These are phyloP conservation scores for Fusarium pseudoanthophilum DNA, from an alignment of 2,329 filamentous ascomycete species.

Conservation along the genomic window DNA sequence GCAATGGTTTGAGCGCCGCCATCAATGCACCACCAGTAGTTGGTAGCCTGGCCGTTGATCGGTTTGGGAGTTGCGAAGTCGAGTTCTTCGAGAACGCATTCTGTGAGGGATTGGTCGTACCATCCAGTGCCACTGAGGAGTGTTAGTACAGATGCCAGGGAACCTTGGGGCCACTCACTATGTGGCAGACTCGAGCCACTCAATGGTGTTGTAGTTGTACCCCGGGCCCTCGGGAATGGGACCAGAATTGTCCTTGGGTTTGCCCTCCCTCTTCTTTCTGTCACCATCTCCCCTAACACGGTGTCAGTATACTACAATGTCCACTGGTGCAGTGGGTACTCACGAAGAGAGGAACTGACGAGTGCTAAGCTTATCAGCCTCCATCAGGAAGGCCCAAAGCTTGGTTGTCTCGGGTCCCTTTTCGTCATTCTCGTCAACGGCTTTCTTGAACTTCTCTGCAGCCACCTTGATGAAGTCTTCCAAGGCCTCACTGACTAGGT, in stretches of 20 bases:
- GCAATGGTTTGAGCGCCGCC: slow-evolving; percentile 30
- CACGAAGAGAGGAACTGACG: slow-evolving; percentile 38
- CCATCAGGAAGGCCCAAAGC: slow-evolving; percentile 26
- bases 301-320: too few species aligned
- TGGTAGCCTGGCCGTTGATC: background rate
- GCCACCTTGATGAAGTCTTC: too few species aligned
- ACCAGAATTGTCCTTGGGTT: too few species aligned
- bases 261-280: too few species aligned
- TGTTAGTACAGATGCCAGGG: too few species aligned
- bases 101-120: slow-evolving; percentile 37
- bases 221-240: background rate
- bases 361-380: slow-evolving; percentile 25
- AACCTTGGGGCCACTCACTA: slow-evolving; percentile 10
- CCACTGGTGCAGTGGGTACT: background rate
- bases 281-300: too few species aligned
- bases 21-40: slow-evolving; percentile 38
- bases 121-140: slow-evolving; percentile 29
- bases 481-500: too few species aligned
- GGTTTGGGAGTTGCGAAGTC: slow-evolving; percentile 18
- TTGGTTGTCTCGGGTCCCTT: background rate
- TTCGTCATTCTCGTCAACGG: background rate
- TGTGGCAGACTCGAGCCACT: slow-evolving; percentile 38
- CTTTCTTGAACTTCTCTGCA: too few species aligned
- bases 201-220: slow-evolving; percentile 37
- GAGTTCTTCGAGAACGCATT: slow-evolving; percentile 35